Conservation (phyloP, 495 filamentous ascomycete species). For the Neurospora terricola region DNA sequence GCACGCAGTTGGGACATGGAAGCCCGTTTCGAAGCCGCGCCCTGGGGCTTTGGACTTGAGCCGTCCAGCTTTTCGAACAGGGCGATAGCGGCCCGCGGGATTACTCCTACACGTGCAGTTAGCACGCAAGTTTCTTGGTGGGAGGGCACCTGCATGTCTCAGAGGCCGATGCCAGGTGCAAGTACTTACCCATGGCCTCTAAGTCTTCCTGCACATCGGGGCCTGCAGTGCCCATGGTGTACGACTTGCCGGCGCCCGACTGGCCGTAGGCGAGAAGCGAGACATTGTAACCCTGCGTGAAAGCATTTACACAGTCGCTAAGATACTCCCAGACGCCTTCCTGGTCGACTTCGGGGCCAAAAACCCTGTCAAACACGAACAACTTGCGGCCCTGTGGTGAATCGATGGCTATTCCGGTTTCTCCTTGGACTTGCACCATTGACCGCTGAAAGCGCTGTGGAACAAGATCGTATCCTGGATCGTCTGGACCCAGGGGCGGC, state of each 20-base stretch:
- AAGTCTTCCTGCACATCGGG: constrained; percentile 69
- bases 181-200: constrained; percentile 64
- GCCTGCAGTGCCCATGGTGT: constrained; percentile 96
- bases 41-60: background rate
- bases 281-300: constrained; percentile 97
- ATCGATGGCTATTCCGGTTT: constrained; percentile 79
- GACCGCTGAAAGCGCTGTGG: constrained; percentile 90
- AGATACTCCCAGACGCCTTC: constrained; percentile 95
- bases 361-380: constrained; percentile 94
- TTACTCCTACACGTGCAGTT: constrained; percentile 55
- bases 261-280: constrained; percentile 96
- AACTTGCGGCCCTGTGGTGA: constrained; percentile 85
- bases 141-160: background rate
- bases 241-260: constrained; percentile 99
- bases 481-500: constrained; percentile 70
- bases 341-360: constrained; percentile 73
- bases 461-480: constrained; percentile 90
- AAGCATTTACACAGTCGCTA: constrained; percentile 79
- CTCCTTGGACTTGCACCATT: constrained; percentile 79
- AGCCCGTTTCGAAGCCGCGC: constrained; percentile 32
- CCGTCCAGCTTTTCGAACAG: constrained; percentile 83
- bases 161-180: constrained; percentile 3
- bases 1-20: constrained; percentile 71
- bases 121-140: background rate
- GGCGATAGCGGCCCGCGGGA: constrained; percentile 78